Conservation (phyloP, 2,329 filamentous ascomycete genomes). For the Clonostachys solani region DNA sequence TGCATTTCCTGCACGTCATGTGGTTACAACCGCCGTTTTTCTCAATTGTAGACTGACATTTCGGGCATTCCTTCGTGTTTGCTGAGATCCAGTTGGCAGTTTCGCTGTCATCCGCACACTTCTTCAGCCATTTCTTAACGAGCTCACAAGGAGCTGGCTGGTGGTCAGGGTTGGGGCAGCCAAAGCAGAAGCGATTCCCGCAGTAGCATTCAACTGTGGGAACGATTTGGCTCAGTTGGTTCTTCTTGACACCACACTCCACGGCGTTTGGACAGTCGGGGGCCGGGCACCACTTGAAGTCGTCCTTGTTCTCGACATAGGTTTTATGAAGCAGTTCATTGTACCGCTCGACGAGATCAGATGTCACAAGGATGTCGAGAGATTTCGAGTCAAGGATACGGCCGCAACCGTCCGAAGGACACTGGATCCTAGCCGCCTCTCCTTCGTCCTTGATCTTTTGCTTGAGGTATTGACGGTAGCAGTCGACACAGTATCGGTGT, state of each 20-base stretch:
- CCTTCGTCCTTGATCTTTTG: conserved; percentile 96
- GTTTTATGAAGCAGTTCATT: conserved; percentile 83
- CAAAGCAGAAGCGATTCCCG: conserved; percentile 89
- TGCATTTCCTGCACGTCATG: conserved; percentile 96
- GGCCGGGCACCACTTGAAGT: conserved; percentile 94
- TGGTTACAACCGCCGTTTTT: conserved; percentile 99
- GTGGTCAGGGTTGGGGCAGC: conserved; percentile 84
- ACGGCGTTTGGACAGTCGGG: conserved; percentile 95
- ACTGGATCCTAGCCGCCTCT: conserved; percentile 91
- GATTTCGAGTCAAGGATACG: conserved; percentile 89
- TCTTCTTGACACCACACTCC: conserved; percentile 83
- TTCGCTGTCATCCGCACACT: conserved; percentile 96
- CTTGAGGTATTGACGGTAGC: conserved; percentile 84
- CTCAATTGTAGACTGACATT: conserved; percentile 94
- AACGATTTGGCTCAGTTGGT: conserved; percentile 78
- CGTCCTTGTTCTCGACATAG: conserved; percentile 95
- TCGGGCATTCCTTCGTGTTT: conserved; percentile 97
- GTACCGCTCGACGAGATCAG: conserved; percentile 61
- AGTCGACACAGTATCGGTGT: conserved; percentile 89
- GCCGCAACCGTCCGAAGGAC: conserved; percentile 81
- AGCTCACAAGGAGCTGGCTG: conserved; percentile 88
- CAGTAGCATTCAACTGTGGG: conserved; percentile 87
- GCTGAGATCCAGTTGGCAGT: conserved; percentile 99
- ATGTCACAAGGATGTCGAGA: conserved; percentile 68
- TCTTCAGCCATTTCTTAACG: conserved; percentile 95